Percentiles rank a stretch among this genome's conserved stretches.
phyloP scores from a whole-genome alignment of 2,329 filamentous ascomycete species.

The Ceratocystis albifundus region DNA sequence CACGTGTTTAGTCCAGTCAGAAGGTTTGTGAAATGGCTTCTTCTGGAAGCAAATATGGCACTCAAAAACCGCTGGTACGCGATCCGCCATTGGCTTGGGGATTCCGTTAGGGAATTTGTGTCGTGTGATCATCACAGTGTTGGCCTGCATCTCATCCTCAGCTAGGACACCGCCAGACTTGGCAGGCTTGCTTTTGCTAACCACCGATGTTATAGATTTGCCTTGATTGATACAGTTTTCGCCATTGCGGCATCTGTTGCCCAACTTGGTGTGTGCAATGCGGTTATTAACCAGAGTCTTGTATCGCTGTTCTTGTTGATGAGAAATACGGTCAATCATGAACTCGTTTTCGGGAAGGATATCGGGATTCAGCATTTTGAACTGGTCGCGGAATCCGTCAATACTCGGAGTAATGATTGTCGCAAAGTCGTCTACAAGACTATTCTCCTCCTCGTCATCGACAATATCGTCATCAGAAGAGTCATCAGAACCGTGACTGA shows the following conservation, averaged over 20 bases:
- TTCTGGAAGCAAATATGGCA: slow-evolving; percentile 76
- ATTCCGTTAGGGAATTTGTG: slow-evolving; percentile 73
- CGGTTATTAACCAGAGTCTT: slow-evolving; percentile 61
- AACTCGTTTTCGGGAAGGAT: slow-evolving; percentile 45
- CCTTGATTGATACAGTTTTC: slow-evolving; percentile 54
- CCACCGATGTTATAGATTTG: slow-evolving; percentile 52
- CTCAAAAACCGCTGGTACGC: slow-evolving; percentile 77
- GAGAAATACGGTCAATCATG: slow-evolving; percentile 68
- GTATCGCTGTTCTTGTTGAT: slow-evolving; percentile 69
- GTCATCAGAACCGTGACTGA: slow-evolving; percentile 30
- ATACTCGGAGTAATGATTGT: slow-evolving; percentile 58
- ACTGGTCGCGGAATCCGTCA: slow-evolving; percentile 65
- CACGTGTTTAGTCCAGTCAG: slow-evolving; percentile 94
- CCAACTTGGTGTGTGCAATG: slow-evolving; percentile 53
- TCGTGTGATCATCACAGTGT: slow-evolving; percentile 56
- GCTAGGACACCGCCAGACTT: slow-evolving; percentile 41
- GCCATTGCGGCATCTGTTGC: slow-evolving; percentile 50
- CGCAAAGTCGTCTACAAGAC: slow-evolving; percentile 47
- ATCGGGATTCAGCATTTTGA: slow-evolving; percentile 61
- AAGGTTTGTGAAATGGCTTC: slow-evolving; percentile 81
- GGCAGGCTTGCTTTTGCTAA: slow-evolving; percentile 47
- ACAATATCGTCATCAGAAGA: slow-evolving; percentile 50
- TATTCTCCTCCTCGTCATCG: slow-evolving; percentile 49
- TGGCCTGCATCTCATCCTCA: slow-evolving; percentile 50
- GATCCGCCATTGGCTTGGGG: slow-evolving; percentile 64